Conservation (phyloP, 2,329 filamentous ascomycete genomes). For the Cytospora leucostoma region DNA sequence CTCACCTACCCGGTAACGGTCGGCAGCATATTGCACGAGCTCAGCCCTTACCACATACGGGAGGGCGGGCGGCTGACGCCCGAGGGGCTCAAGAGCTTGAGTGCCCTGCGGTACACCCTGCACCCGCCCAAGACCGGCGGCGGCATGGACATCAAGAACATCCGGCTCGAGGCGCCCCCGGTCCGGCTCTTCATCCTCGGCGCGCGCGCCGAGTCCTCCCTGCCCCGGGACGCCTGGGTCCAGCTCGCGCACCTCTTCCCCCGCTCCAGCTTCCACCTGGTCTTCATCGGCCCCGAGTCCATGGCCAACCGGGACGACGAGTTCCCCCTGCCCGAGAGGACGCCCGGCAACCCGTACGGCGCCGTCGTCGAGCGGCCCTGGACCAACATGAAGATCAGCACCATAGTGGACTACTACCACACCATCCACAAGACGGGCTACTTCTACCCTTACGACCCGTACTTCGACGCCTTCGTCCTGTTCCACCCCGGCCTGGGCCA, state of each 20-base stretch:
- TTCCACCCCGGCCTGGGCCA: conserved; percentile 97
- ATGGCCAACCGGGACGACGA: conserved; percentile 94
- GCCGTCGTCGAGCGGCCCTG: conserved; percentile 89
- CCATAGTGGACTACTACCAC: conserved; percentile 97
- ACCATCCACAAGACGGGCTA: conserved; percentile 88
- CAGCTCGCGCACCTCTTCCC: conserved; percentile 95
- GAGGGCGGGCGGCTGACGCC: conserved; percentile 74
- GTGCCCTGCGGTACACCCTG: conserved; percentile 87
- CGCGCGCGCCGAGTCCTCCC: conserved; percentile 93
- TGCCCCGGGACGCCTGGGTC: conserved; percentile 91
- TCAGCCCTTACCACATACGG: conserved; percentile 87
- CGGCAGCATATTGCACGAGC: conserved; percentile 86
- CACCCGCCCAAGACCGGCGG: conserved; percentile 83
- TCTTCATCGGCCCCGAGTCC: conserved; percentile 94
- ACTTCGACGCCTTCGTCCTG: conserved; percentile 96
- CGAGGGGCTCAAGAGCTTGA: conserved; percentile 92
- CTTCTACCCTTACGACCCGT: conserved; percentile 94
- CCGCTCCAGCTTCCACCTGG: conserved; percentile 82
- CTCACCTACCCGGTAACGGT: conserved; percentile 93
- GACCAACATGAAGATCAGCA: conserved; percentile 92
- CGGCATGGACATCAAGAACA: conserved; percentile 71
- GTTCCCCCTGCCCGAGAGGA: conserved; percentile 86
- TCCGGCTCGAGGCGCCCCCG: conserved; percentile 82
- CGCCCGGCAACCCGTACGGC: conserved; percentile 84
- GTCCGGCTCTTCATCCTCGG: conserved; percentile 92